Evolutionary conservation across 176 grass and related monocot species (phyloP).

Genomic region (Elymus sibiricus): DNA sequence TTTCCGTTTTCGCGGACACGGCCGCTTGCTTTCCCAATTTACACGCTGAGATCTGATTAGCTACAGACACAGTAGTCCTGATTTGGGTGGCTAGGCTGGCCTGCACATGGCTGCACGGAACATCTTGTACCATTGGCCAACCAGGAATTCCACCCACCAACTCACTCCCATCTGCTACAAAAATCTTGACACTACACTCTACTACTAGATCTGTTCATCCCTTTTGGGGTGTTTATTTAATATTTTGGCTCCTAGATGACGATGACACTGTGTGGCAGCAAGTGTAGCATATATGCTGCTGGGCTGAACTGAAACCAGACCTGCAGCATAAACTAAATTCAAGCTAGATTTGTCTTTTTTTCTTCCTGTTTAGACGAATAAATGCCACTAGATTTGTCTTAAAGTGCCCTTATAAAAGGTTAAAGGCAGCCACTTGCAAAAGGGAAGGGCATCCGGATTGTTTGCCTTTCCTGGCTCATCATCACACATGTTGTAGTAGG

Average conservation of each 20-base stretch:
- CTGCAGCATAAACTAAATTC: background rate
- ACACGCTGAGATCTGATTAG: background rate
- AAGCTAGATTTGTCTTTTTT: no score
- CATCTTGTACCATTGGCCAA: slow-evolving; percentile 2
- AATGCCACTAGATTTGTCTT: background rate
- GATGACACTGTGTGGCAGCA: background rate
- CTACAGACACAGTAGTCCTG: background rate
- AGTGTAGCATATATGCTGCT: background rate
- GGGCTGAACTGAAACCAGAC: background rate
- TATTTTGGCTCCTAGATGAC: background rate
- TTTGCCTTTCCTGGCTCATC: background rate
- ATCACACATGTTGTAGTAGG: slow-evolving; percentile 30
- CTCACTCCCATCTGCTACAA: background rate
- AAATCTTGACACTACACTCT: background rate
- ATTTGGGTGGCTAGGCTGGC: slow-evolving; percentile 25
- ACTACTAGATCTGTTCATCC: background rate
- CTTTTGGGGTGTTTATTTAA: background rate
- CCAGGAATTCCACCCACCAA: background rate
- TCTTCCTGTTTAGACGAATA: background rate
- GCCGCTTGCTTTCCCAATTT: no score
- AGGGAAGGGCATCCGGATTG: background rate
- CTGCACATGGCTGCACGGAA: slow-evolving; percentile 10
- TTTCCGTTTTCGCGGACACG: no score
- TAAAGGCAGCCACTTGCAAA: slow-evolving; percentile 13
- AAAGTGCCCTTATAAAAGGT: background rate